Base-by-base conservation (phyloP, 2,329 filamentous ascomycete species). In the Fusarium transvaalense region DNA sequence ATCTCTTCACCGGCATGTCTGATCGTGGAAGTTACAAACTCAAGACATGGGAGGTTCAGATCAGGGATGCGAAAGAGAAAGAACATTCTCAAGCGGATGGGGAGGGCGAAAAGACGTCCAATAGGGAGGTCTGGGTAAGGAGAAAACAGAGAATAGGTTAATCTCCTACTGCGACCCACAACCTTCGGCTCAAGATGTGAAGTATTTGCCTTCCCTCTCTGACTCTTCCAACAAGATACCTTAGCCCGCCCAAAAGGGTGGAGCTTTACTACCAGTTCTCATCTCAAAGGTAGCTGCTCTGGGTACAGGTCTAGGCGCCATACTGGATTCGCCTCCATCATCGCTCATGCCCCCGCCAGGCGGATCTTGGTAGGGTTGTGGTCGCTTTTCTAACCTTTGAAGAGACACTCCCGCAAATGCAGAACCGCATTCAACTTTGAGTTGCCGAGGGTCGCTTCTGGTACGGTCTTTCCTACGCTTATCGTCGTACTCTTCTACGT, bases 21-120 rank as follows among this genome's bases (percentile, higher is more conserved):
- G 90, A 92, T 74, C 84, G 89, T 0, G 89, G 85, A 1, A 85
- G 78, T 45, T 92, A 92, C 72, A 84, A 80, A 61, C 79, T 92
- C 12, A 83, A 83, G 23, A 77, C 89, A 0, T 92, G 89, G 88
- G 89, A 92, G 66, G 83, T 90, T 0, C 82, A 92, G 62, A 53
- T 89, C 12, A 81, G 87, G 14, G 71, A 77, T 9, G 15, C 62
- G 0, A 56, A 70, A 10, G 61, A 51, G 0, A 15, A 13, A 0
- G 17, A 10, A 7, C 0, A 25, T 6, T 14, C 13, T 2, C 13
- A 39, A 12, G 3, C 19, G 5, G 23, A 19, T 1, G 39, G 46
- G 10, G 48, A 53, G 3, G 14, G 1, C 0, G 60, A 56, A 0
- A 41, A 41, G 3, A 13, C 2, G 0, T 1, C 5, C 0, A 76